Percentiles rank a stretch among this genome's conserved stretches.
phyloP scores from a whole-genome alignment of 495 filamentous ascomycete species.

The Xylaria longipes region DNA sequence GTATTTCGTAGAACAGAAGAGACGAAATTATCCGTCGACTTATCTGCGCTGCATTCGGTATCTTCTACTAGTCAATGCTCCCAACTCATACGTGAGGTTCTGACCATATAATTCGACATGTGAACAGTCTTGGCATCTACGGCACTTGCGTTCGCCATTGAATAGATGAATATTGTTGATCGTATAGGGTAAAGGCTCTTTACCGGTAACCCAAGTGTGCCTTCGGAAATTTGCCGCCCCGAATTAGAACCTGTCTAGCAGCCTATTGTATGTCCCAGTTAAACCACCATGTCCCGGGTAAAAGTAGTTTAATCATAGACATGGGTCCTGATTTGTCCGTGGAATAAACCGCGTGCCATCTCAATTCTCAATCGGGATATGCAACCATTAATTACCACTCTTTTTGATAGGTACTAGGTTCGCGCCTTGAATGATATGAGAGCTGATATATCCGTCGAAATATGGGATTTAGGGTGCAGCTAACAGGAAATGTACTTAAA shows the following conservation, averaged over 20 bases:
- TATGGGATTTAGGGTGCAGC: not conserved
- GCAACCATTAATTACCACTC: constrained; percentile 21
- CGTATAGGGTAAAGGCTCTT: constrained; percentile 25
- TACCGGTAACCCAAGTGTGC: constrained; percentile 32
- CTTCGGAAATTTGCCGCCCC: constrained; percentile 32
- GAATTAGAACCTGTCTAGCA: constrained; percentile 25
- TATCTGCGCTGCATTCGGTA: too few relatives aligned
- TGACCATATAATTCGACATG: not conserved
- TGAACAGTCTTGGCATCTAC: constrained; percentile 16
- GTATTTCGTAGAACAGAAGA: not conserved
- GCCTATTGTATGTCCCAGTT: constrained; percentile 29
- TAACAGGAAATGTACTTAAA: constrained; percentile 10
- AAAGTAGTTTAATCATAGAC: constrained; percentile 32
- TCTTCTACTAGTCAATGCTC: not conserved
- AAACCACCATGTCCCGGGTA: constrained; percentile 36
- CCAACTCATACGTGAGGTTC: not conserved
- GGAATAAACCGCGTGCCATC: constrained; percentile 3
- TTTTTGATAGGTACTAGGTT: constrained; percentile 23
- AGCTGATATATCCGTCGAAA: not conserved
- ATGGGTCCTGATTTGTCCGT: constrained; percentile 25
- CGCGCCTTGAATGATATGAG: not conserved
- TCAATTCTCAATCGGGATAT: constrained; percentile 21
- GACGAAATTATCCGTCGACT: not conserved
- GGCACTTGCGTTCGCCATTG: constrained; percentile 26
- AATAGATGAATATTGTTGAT: constrained; percentile 19